phyloP scores from a whole-genome alignment of 176 grass and related monocot species.

The Otatea glauca region DNA sequence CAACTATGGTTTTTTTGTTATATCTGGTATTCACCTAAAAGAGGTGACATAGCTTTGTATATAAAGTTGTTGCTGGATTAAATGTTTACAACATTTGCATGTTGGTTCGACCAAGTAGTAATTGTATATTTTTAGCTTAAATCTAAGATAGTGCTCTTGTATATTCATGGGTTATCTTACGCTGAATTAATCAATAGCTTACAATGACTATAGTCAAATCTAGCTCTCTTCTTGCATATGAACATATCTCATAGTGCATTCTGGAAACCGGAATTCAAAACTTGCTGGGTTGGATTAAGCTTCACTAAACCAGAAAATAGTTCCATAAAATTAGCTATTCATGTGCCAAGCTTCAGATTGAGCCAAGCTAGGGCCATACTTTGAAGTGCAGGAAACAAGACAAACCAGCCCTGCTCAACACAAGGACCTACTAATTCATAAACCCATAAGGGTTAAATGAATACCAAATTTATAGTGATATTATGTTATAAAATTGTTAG shows the following conservation, averaged over 20 bases:
- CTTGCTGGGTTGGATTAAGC: background rate
- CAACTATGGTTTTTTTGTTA: no score
- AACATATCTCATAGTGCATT: slow-evolving; percentile 23
- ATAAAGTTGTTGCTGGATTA: no score
- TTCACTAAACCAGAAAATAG: background rate
- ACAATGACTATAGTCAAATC: no score
- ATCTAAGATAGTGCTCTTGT: no score
- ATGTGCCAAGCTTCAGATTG: slow-evolving; percentile 8
- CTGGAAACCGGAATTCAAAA: slow-evolving; percentile 31
- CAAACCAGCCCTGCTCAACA: background rate
- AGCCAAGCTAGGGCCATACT: background rate
- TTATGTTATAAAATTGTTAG: background rate
- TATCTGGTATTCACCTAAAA: no score
- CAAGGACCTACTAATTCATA: background rate
- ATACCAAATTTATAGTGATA: slow-evolving; percentile 8
- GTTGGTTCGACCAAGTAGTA: no score
- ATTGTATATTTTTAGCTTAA: no score
- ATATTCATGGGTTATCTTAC: no score
- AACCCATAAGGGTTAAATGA: slow-evolving; percentile 23
- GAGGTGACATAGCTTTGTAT: no score
- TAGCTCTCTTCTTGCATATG: slow-evolving; percentile 31
- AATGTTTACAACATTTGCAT: no score
- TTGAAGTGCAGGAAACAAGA: slow-evolving; percentile 4
- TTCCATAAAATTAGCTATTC: background rate
- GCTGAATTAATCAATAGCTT: background rate